These are phyloP conservation scores for Phaeosphaeria sp. DNA, from an alignment of 2,329 filamentous ascomycete species.

Conservation along the genomic window DNA sequence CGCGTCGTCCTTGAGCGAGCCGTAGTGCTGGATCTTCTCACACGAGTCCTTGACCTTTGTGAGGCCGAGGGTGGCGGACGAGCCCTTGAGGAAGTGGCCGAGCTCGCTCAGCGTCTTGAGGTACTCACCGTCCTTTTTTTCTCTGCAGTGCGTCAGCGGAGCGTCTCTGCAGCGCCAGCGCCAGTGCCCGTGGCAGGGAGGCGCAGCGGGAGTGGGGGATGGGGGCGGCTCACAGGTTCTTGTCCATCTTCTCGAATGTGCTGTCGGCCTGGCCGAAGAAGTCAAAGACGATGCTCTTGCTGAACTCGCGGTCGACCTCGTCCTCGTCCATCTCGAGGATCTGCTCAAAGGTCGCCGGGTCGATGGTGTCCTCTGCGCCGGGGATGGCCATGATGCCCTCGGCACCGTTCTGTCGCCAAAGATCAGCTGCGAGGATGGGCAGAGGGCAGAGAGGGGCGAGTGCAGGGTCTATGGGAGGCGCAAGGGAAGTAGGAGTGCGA, in stretches of 20 bases:
- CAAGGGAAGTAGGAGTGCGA: slow-evolving; percentile 14
- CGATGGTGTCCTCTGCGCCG: slow-evolving; percentile 78
- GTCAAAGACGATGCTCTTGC: slow-evolving; percentile 82
- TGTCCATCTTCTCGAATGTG: slow-evolving; percentile 86
- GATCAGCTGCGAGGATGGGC: slow-evolving; percentile 5
- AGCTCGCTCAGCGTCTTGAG: slow-evolving; percentile 79
- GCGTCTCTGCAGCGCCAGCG: slow-evolving; percentile 1
- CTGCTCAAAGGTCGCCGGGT: slow-evolving; percentile 83
- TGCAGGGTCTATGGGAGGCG: neutral
- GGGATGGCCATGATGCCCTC: slow-evolving; percentile 54
- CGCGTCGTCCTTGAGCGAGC: slow-evolving; percentile 79
- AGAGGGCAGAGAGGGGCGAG: neutral
- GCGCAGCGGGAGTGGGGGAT: no score
- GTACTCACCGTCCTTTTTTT: slow-evolving; percentile 59
- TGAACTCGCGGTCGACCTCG: slow-evolving; percentile 84
- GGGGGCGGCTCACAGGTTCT: slow-evolving; percentile 74
- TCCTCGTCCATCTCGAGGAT: slow-evolving; percentile 99
- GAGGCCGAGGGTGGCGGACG: slow-evolving; percentile 90
- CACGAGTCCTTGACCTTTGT: slow-evolving; percentile 90
- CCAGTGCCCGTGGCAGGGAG: no score
- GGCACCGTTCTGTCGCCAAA: slow-evolving; percentile 28
- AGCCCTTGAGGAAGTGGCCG: slow-evolving; percentile 97
- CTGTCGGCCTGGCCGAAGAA: slow-evolving; percentile 91
- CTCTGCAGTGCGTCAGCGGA: slow-evolving; percentile 55
- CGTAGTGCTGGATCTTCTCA: slow-evolving; percentile 95